phyloP scores from a whole-genome alignment of 495 filamentous ascomycete species.

The Tricharina praecox region DNA sequence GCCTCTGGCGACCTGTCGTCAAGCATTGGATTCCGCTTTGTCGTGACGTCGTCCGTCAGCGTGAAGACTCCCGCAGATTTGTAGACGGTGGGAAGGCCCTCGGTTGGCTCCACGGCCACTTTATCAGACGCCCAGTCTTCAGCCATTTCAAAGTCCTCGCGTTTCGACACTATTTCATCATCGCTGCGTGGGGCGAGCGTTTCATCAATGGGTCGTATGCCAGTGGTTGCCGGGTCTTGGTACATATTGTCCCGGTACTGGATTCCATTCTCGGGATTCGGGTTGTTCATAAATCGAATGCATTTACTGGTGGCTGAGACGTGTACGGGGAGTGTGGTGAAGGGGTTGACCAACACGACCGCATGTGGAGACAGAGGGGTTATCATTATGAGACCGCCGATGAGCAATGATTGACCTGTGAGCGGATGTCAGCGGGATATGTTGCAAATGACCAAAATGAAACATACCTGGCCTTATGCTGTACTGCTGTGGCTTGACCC shows the following conservation, averaged over 20 bases:
- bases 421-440: neutral
- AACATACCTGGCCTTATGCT: conserved; percentile 43
- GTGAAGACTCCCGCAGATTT: conserved; percentile 54
- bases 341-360: conserved; percentile 48
- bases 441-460: too few species aligned
- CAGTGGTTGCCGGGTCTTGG: neutral
- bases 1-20: conserved; percentile 34
- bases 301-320: conserved; percentile 65
- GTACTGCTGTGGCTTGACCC: conserved; percentile 48
- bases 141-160: neutral
- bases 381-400: conserved; percentile 78
- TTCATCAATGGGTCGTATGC: too few species aligned
- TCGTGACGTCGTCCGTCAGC: conserved; percentile 68
- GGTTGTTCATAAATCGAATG: conserved; percentile 28
- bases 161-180: too few species aligned
- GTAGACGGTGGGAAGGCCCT: conserved; percentile 6
- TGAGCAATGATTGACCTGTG: conserved; percentile 57
- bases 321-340: conserved; percentile 57
- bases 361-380: conserved; percentile 50
- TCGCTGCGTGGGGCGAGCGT: too few species aligned
- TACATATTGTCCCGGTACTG: too few species aligned
- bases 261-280: conserved; percentile 11
- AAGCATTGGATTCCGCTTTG: conserved; percentile 45
- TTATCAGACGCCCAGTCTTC: neutral
- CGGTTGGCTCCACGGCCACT: neutral